Percentiles rank a stretch among this genome's conserved stretches.
Conservation (phyloP, 306 rosid genomes). For the Comarum palustre region DNA sequence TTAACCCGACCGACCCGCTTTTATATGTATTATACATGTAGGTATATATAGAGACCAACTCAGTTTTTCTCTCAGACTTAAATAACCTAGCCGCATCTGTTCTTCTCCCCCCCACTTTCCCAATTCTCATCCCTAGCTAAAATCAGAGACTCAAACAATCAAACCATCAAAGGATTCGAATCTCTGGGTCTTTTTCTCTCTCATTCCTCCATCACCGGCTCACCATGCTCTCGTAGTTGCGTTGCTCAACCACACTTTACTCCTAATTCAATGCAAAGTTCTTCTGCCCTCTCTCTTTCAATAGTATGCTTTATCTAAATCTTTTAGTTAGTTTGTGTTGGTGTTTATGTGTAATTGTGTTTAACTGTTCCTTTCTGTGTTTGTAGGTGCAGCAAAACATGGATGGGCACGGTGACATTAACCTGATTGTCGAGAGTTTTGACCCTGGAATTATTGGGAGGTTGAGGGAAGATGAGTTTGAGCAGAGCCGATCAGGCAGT, state of each 20-base stretch:
- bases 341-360: not conserved
- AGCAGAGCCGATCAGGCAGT: slow-evolving; percentile 74
- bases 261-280: slow-evolving; percentile 34
- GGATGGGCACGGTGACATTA: slow-evolving; percentile 59
- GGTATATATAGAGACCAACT: too few relatives aligned
- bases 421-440: slow-evolving; percentile 51
- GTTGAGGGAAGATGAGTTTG: slow-evolving; percentile 69
- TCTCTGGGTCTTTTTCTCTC: too few relatives aligned
- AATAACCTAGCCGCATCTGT: too few relatives aligned
- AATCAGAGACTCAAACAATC: too few relatives aligned
- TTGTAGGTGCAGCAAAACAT: slow-evolving; percentile 51
- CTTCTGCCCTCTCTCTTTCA: slow-evolving; percentile 39
- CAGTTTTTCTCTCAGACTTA: too few relatives aligned
- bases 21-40: too few relatives aligned
- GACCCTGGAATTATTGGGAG: slow-evolving; percentile 51
- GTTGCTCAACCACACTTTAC: slow-evolving; percentile 31
- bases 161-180: too few relatives aligned
- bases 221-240: too few relatives aligned
- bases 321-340: not conserved
- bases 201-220: too few relatives aligned
- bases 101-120: too few relatives aligned
- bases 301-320: slow-evolving; percentile 34
- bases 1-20: too few relatives aligned
- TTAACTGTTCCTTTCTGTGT: slow-evolving; percentile 17
- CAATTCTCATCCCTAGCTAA: too few relatives aligned